A percentile compares a stretch with the other conserved stretches of the same genome.
Conservation (phyloP, 345 rosid genomes). For the Anacardium occidentale region DNA sequence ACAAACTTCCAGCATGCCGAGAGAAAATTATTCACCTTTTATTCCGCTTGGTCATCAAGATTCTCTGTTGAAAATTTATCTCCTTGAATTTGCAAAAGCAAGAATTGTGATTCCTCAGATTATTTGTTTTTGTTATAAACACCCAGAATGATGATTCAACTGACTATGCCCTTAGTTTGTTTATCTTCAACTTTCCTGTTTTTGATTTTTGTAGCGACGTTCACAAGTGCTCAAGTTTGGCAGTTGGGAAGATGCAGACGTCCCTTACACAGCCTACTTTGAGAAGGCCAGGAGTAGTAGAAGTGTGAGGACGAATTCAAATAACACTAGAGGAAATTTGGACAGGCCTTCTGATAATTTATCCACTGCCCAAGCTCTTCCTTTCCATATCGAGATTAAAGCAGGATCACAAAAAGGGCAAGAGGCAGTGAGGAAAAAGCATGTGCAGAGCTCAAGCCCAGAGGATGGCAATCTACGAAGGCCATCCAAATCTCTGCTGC, state of each 20-base stretch:
- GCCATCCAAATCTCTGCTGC: slow-evolving; percentile 4
- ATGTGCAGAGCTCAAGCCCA: background rate
- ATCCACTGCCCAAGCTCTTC: slow-evolving; percentile 16
- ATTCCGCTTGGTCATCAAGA: background rate
- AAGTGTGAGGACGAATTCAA: slow-evolving; percentile 10
- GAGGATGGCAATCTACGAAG: slow-evolving; percentile 16
- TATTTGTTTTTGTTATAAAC: background rate
- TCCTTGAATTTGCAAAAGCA: background rate
- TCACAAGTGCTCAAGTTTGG: slow-evolving; percentile 34
- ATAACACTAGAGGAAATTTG: slow-evolving; percentile 6
- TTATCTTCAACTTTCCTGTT: background rate
- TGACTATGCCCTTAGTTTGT: background rate
- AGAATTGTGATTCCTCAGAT: background rate
- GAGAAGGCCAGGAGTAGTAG: slow-evolving; percentile 28
- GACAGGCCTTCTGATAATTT: background rate
- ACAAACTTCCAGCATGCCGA: background rate
- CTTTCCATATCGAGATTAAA: slow-evolving; percentile 4
- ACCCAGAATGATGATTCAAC: background rate
- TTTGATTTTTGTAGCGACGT: slow-evolving; percentile 18
- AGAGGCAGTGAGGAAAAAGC: slow-evolving; percentile 13
- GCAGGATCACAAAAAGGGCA: slow-evolving; percentile 4
- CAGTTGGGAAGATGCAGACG: slow-evolving; percentile 29
- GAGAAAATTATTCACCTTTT: background rate
- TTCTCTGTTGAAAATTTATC: background rate
- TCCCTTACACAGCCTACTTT: slow-evolving; percentile 34